Conservation (phyloP, 768 basidiomycete species). For the Chalciporus chontae region DNA sequence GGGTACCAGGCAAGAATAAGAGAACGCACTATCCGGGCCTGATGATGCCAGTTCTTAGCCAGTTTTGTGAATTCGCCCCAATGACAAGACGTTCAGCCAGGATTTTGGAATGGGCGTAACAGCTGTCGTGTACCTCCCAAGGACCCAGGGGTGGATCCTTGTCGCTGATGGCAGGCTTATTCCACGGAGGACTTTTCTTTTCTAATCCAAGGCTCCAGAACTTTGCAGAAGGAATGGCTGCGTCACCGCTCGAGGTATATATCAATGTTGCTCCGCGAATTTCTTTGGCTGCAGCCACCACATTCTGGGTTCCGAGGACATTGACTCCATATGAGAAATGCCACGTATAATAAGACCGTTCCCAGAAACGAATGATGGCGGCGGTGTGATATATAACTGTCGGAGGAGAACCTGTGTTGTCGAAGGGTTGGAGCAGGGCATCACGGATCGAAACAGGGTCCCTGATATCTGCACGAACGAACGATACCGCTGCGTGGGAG, state of each 20-base stretch:
- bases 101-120: slow-evolving; percentile 55
- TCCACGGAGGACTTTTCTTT: background rate
- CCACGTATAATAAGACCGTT: slow-evolving; percentile 18
- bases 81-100: slow-evolving; percentile 51
- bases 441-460: slow-evolving; percentile 26
- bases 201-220: slow-evolving; percentile 29
- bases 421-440: slow-evolving; percentile 24
- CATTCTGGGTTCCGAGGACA: slow-evolving; percentile 43
- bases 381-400: slow-evolving; percentile 23
- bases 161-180: slow-evolving; percentile 35
- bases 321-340: slow-evolving; percentile 38
- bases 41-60: slow-evolving; percentile 42
- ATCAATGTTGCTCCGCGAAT: slow-evolving; percentile 40
- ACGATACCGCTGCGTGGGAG: slow-evolving; percentile 28
- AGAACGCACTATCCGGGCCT: slow-evolving; percentile 32
- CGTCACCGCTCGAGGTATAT: slow-evolving; percentile 45
- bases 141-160: slow-evolving; percentile 46
- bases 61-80: slow-evolving; percentile 46
- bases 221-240: slow-evolving; percentile 41
- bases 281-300: slow-evolving; percentile 38
- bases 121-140: slow-evolving; percentile 37
- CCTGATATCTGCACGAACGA: slow-evolving; percentile 31
- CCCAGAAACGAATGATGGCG: slow-evolving; percentile 23
- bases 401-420: slow-evolving; percentile 11
- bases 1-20: background rate